Conservation (phyloP, 331 rosid species). For the Malus hybrid region DNA sequence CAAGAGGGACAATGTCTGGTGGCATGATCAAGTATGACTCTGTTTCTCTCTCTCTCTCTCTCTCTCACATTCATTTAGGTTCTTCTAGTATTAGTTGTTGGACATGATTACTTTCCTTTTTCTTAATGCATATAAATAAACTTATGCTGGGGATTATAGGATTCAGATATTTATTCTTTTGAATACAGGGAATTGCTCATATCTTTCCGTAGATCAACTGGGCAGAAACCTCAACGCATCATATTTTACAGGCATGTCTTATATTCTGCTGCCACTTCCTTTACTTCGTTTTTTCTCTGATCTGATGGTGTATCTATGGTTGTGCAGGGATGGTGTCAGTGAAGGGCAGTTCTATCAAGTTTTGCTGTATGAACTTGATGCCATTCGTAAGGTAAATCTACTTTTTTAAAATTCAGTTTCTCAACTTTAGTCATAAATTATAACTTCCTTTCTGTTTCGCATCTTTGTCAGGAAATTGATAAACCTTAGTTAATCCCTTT, state of each 20-base stretch:
- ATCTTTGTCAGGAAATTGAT: background rate
- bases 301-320: background rate
- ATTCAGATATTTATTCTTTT: background rate
- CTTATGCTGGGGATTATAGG: background rate
- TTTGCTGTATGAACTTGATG: slow-evolving; percentile 86
- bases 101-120: background rate
- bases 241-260: slow-evolving; percentile 68
- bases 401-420: background rate
- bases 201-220: slow-evolving; percentile 95
- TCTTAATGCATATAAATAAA: background rate
- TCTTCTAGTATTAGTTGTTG: background rate
- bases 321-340: slow-evolving; percentile 90
- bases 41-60: background rate
- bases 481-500: background rate
- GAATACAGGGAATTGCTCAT: slow-evolving; percentile 81
- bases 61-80: background rate
- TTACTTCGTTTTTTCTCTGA: background rate
- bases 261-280: background rate
- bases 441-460: background rate
- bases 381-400: slow-evolving; percentile 62
- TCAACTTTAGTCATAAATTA: background rate
- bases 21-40: slow-evolving; percentile 90
- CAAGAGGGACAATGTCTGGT: slow-evolving; percentile 63
- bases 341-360: slow-evolving; percentile 98
- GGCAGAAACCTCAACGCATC: slow-evolving; percentile 90